These are phyloP conservation scores for Globisporangium camurandrum DNA, from an alignment of 352 stramenopile genomes.

Conservation along the genomic window DNA sequence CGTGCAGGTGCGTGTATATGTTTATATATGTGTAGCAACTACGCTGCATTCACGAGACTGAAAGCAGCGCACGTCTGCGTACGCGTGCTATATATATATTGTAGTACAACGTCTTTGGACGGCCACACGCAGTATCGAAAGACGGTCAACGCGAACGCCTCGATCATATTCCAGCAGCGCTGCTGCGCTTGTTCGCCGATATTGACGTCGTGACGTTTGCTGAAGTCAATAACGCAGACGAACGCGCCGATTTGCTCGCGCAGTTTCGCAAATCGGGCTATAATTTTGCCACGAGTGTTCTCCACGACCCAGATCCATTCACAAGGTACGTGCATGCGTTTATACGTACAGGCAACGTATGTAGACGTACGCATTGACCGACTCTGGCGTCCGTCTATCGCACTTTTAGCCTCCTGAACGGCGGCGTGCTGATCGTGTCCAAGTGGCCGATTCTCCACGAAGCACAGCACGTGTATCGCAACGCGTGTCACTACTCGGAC, in stretches of 20 bases:
- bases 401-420: slow-evolving; percentile 48
- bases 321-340: slow-evolving; percentile 26
- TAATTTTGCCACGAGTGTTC: slow-evolving; percentile 51
- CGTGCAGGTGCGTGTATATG: slow-evolving; percentile 28
- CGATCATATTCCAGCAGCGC: slow-evolving; percentile 43
- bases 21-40: neutral
- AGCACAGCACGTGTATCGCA: slow-evolving; percentile 70
- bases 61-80: neutral
- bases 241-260: slow-evolving; percentile 53
- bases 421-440: slow-evolving; percentile 74
- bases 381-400: neutral
- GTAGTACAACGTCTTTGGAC: slow-evolving; percentile 82
- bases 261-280: slow-evolving; percentile 53
- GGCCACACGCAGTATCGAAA: slow-evolving; percentile 54
- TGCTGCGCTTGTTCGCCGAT: slow-evolving; percentile 27
- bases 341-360: neutral
- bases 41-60: neutral
- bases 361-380: neutral
- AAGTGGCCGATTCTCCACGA: slow-evolving; percentile 75
- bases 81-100: neutral
- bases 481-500: slow-evolving; percentile 76
- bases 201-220: slow-evolving; percentile 80
- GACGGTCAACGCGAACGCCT: slow-evolving; percentile 68
- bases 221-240: slow-evolving; percentile 40
- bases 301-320: slow-evolving; percentile 75